Base-by-base conservation (phyloP, 768 basidiomycete species). In the Leccinum boreale region DNA sequence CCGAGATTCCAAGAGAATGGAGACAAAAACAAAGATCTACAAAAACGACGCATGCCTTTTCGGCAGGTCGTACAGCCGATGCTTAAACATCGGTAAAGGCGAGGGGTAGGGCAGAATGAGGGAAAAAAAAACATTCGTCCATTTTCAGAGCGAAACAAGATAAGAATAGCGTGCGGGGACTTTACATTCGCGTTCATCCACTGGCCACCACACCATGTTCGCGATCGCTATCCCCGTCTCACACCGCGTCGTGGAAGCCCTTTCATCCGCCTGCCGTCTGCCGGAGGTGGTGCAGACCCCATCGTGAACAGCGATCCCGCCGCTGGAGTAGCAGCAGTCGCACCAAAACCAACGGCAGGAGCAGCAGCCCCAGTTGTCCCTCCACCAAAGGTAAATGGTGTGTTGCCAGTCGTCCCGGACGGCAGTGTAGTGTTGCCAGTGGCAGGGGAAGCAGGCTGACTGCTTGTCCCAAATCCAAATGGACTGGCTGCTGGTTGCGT, bases 361-460 rank as follows among this genome's bases (percentile, higher is more conserved):
- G 76, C 65, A 33, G 77, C 74, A 52, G 73, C 68, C 23, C 70
- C 72, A 57, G 64, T 67, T 28, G 61, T 12, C 5, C 66, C 64
- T 42, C 61, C 65, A 56, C 79, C 78, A 57, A 84, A 85, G 36
- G 73, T 29, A 52, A 75, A 73, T 24, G 70, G 24, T 31, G 67
- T 4, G n/a, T 50, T 59, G 11, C 69, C 64, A 8, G 61, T 56
- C 6, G 83, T 63, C 44, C 61, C 66, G 29, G 61, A 50, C 5
- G 65, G 70, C 50, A 78, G 59, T 33, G 66, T 75, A n/a, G 68
- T 66, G 24, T 62, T 72, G 17, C 71, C 71, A 54, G 72, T 71
- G 47, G 80, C 84, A 26, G 85, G 85, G 10, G 85, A 87, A 42
- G 77, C 79, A 52, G 85, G 84, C 62, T 85, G 85, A 62, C 77